Percentiles rank a stretch among this genome's conserved stretches.
phyloP scores from a whole-genome alignment of 2,329 filamentous ascomycete species.

The Raffaelea arxii region DNA sequence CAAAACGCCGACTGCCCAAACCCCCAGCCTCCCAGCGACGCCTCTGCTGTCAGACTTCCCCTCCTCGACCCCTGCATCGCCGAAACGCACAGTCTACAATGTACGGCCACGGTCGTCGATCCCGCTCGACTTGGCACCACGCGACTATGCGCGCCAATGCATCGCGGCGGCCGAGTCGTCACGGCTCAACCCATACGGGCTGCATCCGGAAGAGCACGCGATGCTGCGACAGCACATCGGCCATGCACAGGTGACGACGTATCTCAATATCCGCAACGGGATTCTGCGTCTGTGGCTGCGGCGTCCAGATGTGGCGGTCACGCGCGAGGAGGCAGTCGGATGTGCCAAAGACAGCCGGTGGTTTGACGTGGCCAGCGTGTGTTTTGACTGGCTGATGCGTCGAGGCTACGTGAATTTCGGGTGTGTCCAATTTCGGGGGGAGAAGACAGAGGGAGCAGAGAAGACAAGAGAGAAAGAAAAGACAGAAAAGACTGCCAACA shows the following conservation, averaged over 20 bases:
- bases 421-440: conserved; percentile 50
- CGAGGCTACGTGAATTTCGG: conserved; percentile 96
- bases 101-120: conserved; percentile 75
- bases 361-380: conserved; percentile 80
- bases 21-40: too few species aligned
- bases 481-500: conserved; percentile 24
- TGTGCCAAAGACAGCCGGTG: conserved; percentile 81
- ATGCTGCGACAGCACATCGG: conserved; percentile 75
- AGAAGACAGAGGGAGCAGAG: conserved; percentile 15
- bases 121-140: conserved; percentile 59
- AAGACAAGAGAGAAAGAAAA: neutral
- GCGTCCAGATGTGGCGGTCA: conserved; percentile 75
- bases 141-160: conserved; percentile 84
- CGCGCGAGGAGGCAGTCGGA: conserved; percentile 75
- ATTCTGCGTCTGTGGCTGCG: conserved; percentile 84
- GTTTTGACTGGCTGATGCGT: conserved; percentile 85
- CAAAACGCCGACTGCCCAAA: too few species aligned
- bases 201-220: conserved; percentile 77
- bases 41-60: too few species aligned
- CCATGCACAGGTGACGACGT: conserved; percentile 82
- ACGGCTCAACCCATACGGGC: conserved; percentile 76
- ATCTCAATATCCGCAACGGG: conserved; percentile 91
- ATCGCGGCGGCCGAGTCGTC: conserved; percentile 83
- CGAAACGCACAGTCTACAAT: conserved; percentile 26
- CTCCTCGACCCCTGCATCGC: neutral